Base-by-base conservation (phyloP, 805 yeast genomes). In the Zygoascus biomembranicola region DNA sequence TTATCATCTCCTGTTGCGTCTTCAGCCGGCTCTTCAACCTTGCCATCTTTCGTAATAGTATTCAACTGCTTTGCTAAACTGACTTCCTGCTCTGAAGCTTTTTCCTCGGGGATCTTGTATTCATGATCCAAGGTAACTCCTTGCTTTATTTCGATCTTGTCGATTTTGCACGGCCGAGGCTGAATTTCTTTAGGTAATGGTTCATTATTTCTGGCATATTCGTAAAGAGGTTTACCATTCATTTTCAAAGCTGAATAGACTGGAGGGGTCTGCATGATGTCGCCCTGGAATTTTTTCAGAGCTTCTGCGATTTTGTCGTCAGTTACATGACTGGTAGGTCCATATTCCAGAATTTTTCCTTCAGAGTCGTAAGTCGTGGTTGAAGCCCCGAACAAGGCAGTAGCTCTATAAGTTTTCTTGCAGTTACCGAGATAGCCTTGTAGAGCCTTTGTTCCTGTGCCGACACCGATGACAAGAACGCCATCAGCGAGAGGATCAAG, bases 401-500 rank as follows among this genome's bases (percentile, higher is more conserved):
- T 81, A 9, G 96, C 82, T 54, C 84, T 87, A 67, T 94, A 94
- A 1, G 82, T 79, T 64, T 94, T 94, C 8, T 77, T 76, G 55
- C 95, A 84, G 32, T 84, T 85, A 32, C 81, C 81, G 19, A 92
- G 73, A 63, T 85, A 90, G 55, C 78, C 73, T 53, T 81, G 84
- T 44, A 94, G 72, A 64, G 78, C 73, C 66, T 92, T 95, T 1
- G 99, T 94, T 2, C 99, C 99, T 0, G 75, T 57, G 5, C 97
- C 97, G n/a, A 94, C 80, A 5, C 99, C 99, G 52, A 94, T 76
- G 1, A 95, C 92, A 35, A 73, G 68, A 0, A 92, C 90, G 10
- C 99, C 99, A n/a, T 90, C 82, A 0, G 99, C 99, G 44, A 87
- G 70, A 0, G 98, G 97, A 64, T 94, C 99, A 41, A 94, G 73